Conservation (phyloP, 1,284 basidiomycete species). For the Clitocybe nebularis region DNA sequence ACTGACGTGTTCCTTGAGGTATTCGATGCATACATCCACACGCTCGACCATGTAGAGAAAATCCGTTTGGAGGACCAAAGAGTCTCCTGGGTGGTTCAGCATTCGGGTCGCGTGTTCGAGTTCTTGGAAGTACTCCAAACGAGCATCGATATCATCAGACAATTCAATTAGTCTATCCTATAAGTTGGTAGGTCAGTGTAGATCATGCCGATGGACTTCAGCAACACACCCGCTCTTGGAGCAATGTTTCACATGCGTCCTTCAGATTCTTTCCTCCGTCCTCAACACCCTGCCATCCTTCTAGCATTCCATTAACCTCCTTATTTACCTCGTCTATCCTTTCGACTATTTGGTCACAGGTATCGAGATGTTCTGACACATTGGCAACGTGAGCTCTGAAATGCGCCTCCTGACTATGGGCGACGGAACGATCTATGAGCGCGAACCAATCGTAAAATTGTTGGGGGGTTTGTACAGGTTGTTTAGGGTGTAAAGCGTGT, state of each 20-base stretch:
- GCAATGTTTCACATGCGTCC: constrained; percentile 82
- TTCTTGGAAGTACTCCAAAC: constrained; percentile 89
- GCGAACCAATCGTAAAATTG: constrained; percentile 96
- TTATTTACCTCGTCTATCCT: constrained; percentile 68
- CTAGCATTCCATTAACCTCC: constrained; percentile 78
- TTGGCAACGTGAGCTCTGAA: constrained; percentile 80
- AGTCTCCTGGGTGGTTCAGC: constrained; percentile 89
- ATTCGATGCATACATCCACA: constrained; percentile 89
- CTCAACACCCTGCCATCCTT: constrained; percentile 81
- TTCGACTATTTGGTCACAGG: constrained; percentile 68
- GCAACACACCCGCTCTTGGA: constrained; percentile 75
- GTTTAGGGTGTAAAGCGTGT: constrained; percentile 60
- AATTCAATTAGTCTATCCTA: constrained; percentile 75
- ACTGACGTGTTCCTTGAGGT: constrained; percentile 80
- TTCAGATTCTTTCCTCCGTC: constrained; percentile 84
- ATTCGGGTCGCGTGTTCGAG: constrained; percentile 86
- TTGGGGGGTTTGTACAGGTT: constrained; percentile 81
- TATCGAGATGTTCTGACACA: constrained; percentile 69
- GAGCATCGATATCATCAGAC: constrained; percentile 71
- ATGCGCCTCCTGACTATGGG: constrained; percentile 87
- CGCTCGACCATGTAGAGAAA: constrained; percentile 93
- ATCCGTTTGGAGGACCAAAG: constrained; percentile 82
- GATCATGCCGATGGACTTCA: neutral
- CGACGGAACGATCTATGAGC: constrained; percentile 80
- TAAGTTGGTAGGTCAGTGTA: constrained; percentile 1